phyloP scores from a whole-genome alignment of 371 early-diverging fungal genomes.

The Mucor circinelloides region DNA sequence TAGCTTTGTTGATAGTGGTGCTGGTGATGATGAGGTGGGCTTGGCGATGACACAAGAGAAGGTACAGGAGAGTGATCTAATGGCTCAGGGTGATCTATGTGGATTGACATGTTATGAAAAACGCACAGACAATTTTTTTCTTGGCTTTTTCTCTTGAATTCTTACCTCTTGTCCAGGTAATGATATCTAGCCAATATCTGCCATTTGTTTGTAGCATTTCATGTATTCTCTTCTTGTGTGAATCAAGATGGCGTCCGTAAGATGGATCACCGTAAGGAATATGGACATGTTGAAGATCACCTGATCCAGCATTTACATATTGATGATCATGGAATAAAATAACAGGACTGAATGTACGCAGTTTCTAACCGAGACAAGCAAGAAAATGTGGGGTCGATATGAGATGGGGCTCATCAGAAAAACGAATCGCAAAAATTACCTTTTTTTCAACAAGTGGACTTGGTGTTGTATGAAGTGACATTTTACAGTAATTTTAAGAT shows the following conservation, averaged over 20 bases:
- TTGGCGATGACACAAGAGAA: conserved; percentile 35
- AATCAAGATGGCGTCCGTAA: not conserved
- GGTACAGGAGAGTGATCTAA: conserved; percentile 36
- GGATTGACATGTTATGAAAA: conserved; percentile 1
- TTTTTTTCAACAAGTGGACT: not conserved
- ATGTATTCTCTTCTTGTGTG: conserved; percentile 30
- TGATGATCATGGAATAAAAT: conserved; percentile 45
- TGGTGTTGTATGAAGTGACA: not conserved
- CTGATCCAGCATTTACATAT: conserved; percentile 35
- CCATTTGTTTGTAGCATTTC: conserved; percentile 40
- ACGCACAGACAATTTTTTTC: conserved; percentile 16
- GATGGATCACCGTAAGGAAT: conserved; percentile 16
- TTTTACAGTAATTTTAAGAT: not conserved
- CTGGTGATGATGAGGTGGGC: conserved; percentile 23
- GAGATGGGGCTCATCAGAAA: not conserved
- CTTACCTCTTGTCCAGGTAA: conserved; percentile 33
- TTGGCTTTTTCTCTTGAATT: not conserved
- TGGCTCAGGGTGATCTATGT: conserved; percentile 31
- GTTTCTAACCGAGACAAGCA: not conserved
- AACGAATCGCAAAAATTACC: not conserved
- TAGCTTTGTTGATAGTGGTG: not conserved
- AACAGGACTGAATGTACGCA: conserved; percentile 43
- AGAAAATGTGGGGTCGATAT: not conserved
- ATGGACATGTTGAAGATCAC: conserved; percentile 37
- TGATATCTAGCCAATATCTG: conserved; percentile 37